phyloP scores from a whole-genome alignment of 179 eudicot genomes.

The Nepenthes alata region DNA sequence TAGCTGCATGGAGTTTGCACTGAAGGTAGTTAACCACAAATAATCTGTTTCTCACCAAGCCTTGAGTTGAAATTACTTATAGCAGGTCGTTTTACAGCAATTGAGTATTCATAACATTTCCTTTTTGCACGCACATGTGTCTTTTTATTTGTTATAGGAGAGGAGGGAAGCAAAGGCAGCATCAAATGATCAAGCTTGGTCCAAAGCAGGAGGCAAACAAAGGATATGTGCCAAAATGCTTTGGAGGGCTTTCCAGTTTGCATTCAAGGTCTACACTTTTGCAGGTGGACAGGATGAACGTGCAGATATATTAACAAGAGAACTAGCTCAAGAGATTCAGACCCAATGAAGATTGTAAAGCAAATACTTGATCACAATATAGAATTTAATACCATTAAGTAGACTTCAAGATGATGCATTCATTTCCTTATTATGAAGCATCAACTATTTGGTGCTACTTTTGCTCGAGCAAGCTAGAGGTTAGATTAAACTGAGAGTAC shows the following conservation, averaged over 20 bases:
- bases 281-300: slow-evolving; percentile 98
- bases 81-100: too few relatives aligned
- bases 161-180: slow-evolving; percentile 48
- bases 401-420: background rate
- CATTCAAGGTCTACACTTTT: slow-evolving; percentile 76
- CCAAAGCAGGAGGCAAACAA: slow-evolving; percentile 35
- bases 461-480: slow-evolving; percentile 11
- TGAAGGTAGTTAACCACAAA: slow-evolving; percentile 36
- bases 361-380: background rate
- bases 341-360: slow-evolving; percentile 31
- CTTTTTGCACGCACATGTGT: background rate
- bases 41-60: background rate
- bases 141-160: slow-evolving; percentile 34
- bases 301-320: slow-evolving; percentile 73
- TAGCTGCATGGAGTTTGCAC: slow-evolving; percentile 83
- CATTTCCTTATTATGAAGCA: slow-evolving; percentile 4
- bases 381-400: background rate
- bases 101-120: background rate
- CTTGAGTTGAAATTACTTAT: background rate
- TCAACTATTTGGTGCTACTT: slow-evolving; percentile 4
- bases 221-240: slow-evolving; percentile 52
- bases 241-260: slow-evolving; percentile 93
- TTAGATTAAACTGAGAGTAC: slow-evolving; percentile 13
- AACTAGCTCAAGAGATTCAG: slow-evolving; percentile 76
- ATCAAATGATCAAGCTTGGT: slow-evolving; percentile 24